phyloP scores from a whole-genome alignment of 179 eudicot species.

The Camellia oleifera region DNA sequence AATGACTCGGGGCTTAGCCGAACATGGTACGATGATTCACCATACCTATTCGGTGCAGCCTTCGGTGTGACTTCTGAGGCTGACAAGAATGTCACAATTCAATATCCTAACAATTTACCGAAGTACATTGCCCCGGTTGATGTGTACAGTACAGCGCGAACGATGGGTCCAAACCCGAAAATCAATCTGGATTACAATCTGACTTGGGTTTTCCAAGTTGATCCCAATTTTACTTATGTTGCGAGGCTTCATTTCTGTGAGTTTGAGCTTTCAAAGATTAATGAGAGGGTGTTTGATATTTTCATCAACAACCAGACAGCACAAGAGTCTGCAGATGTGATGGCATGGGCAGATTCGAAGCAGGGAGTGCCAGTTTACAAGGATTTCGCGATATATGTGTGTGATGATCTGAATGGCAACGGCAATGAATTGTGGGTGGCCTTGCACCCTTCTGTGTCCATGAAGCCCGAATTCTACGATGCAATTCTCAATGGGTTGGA shows the following conservation, averaged over 20 bases:
- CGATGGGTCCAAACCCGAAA: constrained; percentile 55
- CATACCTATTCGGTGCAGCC: constrained; percentile 49
- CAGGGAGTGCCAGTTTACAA: constrained; percentile 47
- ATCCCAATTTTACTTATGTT: constrained; percentile 51
- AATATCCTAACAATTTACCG: constrained; percentile 24
- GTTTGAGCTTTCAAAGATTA: constrained; percentile 31
- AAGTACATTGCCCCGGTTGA: constrained; percentile 45
- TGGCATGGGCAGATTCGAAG: constrained; percentile 50
- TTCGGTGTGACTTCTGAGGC: constrained; percentile 47
- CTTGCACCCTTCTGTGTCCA: constrained; percentile 30
- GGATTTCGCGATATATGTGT: constrained; percentile 46
- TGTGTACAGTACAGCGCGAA: constrained; percentile 63
- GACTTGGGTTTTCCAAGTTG: constrained; percentile 63
- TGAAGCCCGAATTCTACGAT: constrained; percentile 49
- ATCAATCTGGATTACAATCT: constrained; percentile 57
- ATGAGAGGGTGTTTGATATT: constrained; percentile 61
- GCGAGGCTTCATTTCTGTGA: constrained; percentile 80
- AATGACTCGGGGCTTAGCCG: constrained; percentile 56
- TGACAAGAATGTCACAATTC: constrained; percentile 29
- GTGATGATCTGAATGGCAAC: constrained; percentile 14
- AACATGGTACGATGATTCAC: constrained; percentile 73
- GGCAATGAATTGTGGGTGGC: constrained; percentile 37
- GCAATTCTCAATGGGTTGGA: constrained; percentile 65
- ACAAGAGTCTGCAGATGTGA: constrained; percentile 47
- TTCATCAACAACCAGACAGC: constrained; percentile 67